phyloP scores from a whole-genome alignment of 805 yeast species.

The Candida qinlingensis region DNA sequence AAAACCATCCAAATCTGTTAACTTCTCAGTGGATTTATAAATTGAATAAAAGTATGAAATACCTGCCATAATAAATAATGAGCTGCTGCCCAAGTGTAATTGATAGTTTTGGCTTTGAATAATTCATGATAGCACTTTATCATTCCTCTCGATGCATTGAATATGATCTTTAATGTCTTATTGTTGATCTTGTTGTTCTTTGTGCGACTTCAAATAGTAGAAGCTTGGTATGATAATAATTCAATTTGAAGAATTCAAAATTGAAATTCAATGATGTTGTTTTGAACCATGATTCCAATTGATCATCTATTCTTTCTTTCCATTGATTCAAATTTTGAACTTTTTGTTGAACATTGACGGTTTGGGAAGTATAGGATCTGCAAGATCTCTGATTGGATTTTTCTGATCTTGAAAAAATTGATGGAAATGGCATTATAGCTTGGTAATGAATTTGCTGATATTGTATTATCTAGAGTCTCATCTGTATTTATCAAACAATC shows the following conservation, averaged over 20 bases:
- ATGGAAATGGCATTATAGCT: slow-evolving; percentile 66
- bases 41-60: slow-evolving; percentile 75
- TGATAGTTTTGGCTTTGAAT: slow-evolving; percentile 51
- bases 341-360: slow-evolving; percentile 63
- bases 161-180: slow-evolving; percentile 50
- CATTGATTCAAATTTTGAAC: slow-evolving; percentile 52
- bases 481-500: slow-evolving; percentile 53
- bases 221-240: slow-evolving; percentile 70
- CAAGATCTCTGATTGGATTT: slow-evolving; percentile 74
- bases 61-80: slow-evolving; percentile 85
- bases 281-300: slow-evolving; percentile 60
- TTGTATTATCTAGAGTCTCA: slow-evolving; percentile 35
- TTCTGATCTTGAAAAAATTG: slow-evolving; percentile 63
- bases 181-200: slow-evolving; percentile 48
- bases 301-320: slow-evolving; percentile 47
- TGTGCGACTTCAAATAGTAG: slow-evolving; percentile 72
- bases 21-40: slow-evolving; percentile 58
- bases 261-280: slow-evolving; percentile 59
- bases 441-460: slow-evolving; percentile 36
- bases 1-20: slow-evolving; percentile 41
- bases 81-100: slow-evolving; percentile 91
- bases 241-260: slow-evolving; percentile 61
- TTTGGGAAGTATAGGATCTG: slow-evolving; percentile 61
- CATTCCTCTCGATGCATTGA: slow-evolving; percentile 61
- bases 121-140: slow-evolving; percentile 58